These are phyloP conservation scores for Paramecium pentaurelia DNA, from an alignment of 73 alveolate species.

Conservation along the genomic window DNA sequence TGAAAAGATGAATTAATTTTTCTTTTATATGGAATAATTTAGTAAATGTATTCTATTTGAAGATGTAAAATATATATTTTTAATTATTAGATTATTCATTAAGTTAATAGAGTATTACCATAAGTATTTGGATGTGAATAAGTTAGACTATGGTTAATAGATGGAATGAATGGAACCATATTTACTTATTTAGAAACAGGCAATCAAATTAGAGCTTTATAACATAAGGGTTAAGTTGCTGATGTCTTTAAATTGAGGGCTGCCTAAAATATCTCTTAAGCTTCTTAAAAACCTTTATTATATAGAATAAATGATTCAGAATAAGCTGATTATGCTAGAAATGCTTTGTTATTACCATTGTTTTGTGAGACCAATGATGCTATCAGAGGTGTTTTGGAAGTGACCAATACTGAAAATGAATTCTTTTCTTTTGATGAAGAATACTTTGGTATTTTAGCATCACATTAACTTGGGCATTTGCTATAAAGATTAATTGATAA, in stretches of 20 bases:
- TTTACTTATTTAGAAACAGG: conserved; percentile 31
- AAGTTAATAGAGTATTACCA: conserved; percentile 29
- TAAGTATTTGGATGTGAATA: conserved; percentile 18
- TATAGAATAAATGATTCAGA: background rate
- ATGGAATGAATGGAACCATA: conserved; percentile 52
- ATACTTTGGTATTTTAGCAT: conserved; percentile 50
- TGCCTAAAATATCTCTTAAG: conserved; percentile 6
- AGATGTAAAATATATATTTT: background rate
- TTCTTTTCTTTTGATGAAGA: conserved; percentile 65
- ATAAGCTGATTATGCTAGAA: conserved; percentile 21
- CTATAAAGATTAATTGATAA: conserved; percentile 22
- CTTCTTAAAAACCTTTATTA: background rate
- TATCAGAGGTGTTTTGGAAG: conserved; percentile 41
- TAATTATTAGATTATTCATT: background rate
- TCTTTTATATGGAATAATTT: conserved; percentile 16
- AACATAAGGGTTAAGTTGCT: conserved; percentile 37
- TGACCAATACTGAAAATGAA: conserved; percentile 56
- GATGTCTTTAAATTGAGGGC: conserved; percentile 21
- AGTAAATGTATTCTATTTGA: background rate
- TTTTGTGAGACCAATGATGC: conserved; percentile 16
- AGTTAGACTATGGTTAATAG: conserved; percentile 14
- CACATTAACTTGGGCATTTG: background rate
- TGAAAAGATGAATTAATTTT: conserved; percentile 8
- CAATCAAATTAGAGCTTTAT: background rate
- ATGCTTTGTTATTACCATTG: background rate